A percentile compares a stretch with the other conserved stretches of the same genome.
These are phyloP conservation scores for Amphibolis antarctica DNA, from an alignment of 106 monocot species.

Conservation along the genomic window DNA sequence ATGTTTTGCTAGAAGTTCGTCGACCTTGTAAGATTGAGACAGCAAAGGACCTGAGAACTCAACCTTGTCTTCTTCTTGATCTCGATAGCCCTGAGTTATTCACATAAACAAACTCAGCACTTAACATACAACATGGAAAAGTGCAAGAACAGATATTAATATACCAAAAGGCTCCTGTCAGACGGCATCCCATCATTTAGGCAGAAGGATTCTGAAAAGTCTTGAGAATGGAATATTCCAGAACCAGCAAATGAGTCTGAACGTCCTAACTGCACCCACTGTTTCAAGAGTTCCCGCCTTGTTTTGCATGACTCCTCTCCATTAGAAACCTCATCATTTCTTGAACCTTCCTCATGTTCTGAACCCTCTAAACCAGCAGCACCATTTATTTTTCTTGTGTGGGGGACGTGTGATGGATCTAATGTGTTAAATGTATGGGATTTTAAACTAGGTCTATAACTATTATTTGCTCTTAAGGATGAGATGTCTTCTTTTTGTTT, in stretches of 20 bases:
- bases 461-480: slow-evolving; percentile 14
- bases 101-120: background rate
- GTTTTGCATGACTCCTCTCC: slow-evolving; percentile 18
- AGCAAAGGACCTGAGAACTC: slow-evolving; percentile 55
- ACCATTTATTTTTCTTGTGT: no score
- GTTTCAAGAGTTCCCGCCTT: slow-evolving; percentile 46
- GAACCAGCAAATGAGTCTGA: slow-evolving; percentile 68
- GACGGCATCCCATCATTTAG: slow-evolving; percentile 21
- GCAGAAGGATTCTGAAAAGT: slow-evolving; percentile 23
- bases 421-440: slow-evolving; percentile 9
- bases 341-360: background rate
- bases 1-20: slow-evolving; percentile 50
- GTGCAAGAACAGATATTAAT: background rate
- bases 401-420: slow-evolving; percentile 8
- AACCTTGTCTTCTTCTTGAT: slow-evolving; percentile 28
- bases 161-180: slow-evolving; percentile 32
- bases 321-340: slow-evolving; percentile 9
- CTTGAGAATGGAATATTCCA: slow-evolving; percentile 35
- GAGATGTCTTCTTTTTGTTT: slow-evolving; percentile 34
- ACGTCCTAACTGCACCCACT: slow-evolving; percentile 43
- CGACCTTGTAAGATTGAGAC: slow-evolving; percentile 37
- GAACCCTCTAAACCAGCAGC: slow-evolving; percentile 6
- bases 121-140: background rate
- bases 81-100: slow-evolving; percentile 20
- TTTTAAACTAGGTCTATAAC: slow-evolving; percentile 43